Evolutionary conservation across 106 monocot species (phyloP).

Genomic region (Alisma plantagoaquatica): DNA sequence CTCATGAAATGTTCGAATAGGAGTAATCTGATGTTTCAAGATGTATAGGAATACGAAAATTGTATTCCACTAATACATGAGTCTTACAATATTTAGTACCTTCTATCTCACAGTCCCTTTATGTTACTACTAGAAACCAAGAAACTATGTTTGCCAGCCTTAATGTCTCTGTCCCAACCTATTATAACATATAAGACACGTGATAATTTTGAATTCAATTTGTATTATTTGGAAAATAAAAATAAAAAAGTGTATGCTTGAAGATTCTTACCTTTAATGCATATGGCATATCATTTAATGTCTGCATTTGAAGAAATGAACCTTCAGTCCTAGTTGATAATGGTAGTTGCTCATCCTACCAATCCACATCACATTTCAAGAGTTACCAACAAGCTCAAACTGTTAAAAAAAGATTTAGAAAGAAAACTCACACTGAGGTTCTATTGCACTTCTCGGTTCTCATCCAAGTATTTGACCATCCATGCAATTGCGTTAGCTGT

Average conservation of each 20-base stretch:
- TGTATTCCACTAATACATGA: no score
- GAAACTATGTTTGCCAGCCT: constrained; percentile 79
- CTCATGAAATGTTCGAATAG: no score
- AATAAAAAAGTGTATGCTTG: no score
- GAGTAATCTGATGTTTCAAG: no score
- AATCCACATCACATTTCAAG: no score
- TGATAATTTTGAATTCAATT: no score
- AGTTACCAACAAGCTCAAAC: no score
- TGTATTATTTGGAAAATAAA: no score
- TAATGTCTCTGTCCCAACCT: constrained; percentile 73
- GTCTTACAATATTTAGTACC: no score
- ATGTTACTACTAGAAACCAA: constrained; percentile 74
- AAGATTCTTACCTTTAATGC: constrained; percentile 42
- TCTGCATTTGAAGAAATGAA: constrained; percentile 21
- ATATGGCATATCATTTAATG: constrained; percentile 52
- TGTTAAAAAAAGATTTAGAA: no score
- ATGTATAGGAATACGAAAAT: no score
- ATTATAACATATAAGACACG: no score
- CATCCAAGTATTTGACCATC: constrained; percentile 84
- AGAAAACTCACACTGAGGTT: constrained; percentile 47
- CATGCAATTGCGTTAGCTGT: constrained; percentile 76
- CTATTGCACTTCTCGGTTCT: constrained; percentile 56
- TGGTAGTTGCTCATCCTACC: constrained; percentile 28
- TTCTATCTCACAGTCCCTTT: constrained; percentile 60
- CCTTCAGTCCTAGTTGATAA: constrained; percentile 3